Evolutionary conservation across 2,329 filamentous ascomycete genomes (phyloP), one percentile per base, ranked within the genome.

Genomic region (Volutella citrinella): DNA sequence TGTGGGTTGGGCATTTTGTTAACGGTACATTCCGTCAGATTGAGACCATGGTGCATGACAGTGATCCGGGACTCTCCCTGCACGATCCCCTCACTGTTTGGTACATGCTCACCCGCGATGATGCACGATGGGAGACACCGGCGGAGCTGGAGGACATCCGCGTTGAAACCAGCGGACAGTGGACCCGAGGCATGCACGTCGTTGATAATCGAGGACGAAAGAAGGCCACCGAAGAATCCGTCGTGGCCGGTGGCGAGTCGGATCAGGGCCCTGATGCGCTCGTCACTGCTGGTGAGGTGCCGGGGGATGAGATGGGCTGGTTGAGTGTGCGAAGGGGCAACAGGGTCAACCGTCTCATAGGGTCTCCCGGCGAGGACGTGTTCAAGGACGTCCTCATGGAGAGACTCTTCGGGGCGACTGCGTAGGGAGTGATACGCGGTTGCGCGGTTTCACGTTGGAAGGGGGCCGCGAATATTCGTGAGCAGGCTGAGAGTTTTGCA

Each of bases 101-200:
- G 84, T 90, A 90, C 60, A 77, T 83, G 59, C 58, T 90, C 38
- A 82, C 80, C 7, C 68, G 64, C 42, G 74, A 70, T 41, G 66
- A 80, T 37, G 68, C 76, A 13, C 62, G 59, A 19, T 85, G 81
- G 81, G 73, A 70, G 58, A 56, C 68, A 12, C 69, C 75, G 2
- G 60, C 66, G 11, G 68, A 73, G 37, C 78, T 70, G 0, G 84
- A 95, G 60, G 93, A 98, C 58, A 83, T 98, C 36, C 76, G 93
- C 14, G 71, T 98, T 24, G 93, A 98, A 65, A 94, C 89, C 0
- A 68, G 77, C 4, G 93, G 91, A 3, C 93, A 97, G 67, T 98
- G 93, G 93, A 95, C 90, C 27, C 74, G 87, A 36, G 91, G 93
- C 2, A 90, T 93, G 82, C 90, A 89, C 55, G 74, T 97, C 19